Conservation (phyloP, 108 stramenopile species). For the Skeletonema menzelii region DNA sequence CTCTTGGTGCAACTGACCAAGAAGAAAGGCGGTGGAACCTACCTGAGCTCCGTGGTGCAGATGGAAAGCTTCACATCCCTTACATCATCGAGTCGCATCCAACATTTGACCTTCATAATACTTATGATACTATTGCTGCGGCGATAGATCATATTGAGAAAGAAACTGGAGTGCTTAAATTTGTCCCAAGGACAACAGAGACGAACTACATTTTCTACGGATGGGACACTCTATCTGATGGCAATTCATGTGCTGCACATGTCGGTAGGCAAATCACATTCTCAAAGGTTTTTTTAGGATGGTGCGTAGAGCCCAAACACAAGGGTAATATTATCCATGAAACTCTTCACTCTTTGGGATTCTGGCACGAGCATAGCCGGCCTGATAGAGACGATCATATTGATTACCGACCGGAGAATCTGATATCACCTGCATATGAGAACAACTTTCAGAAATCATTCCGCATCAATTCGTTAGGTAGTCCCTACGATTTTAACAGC, state of each 20-base stretch:
- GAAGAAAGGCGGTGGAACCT: not conserved
- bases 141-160: slow-evolving; percentile 35
- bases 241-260: slow-evolving; percentile 18
- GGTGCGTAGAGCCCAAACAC: slow-evolving; percentile 20
- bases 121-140: slow-evolving; percentile 14
- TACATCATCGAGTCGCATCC: slow-evolving; percentile 12
- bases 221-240: not conserved
- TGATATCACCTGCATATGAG: slow-evolving; percentile 7
- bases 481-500: slow-evolving; percentile 47
- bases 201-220: slow-evolving; percentile 24
- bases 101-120: slow-evolving; percentile 11
- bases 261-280: slow-evolving; percentile 22
- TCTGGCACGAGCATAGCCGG: slow-evolving; percentile 56
- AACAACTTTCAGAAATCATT: slow-evolving; percentile 31
- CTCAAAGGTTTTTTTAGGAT: slow-evolving; percentile 32
- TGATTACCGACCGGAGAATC: slow-evolving; percentile 26
- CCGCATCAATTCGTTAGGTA: slow-evolving; percentile 29
- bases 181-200: slow-evolving; percentile 12
- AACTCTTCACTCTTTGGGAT: slow-evolving; percentile 54
- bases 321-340: slow-evolving; percentile 45
- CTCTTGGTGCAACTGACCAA: slow-evolving; percentile 3
- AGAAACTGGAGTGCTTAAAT: slow-evolving; percentile 29
- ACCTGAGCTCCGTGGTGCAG: not conserved
- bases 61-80: slow-evolving; percentile 4
- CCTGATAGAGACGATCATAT: slow-evolving; percentile 57